phyloP scores from a whole-genome alignment of 2,329 filamentous ascomycete species.

The Pseudovirgaria hyperparasitica region DNA sequence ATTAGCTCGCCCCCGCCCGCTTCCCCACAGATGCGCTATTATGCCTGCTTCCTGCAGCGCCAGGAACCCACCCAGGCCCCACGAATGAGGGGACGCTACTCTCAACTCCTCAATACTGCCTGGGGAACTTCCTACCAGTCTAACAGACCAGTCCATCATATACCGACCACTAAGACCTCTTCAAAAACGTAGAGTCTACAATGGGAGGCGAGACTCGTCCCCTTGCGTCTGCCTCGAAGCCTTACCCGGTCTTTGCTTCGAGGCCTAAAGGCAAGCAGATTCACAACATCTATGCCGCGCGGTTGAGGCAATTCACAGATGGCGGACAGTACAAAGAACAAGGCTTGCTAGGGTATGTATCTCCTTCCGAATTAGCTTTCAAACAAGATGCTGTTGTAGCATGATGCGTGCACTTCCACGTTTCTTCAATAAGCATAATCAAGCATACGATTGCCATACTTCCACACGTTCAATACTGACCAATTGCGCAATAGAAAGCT shows the following conservation, averaged over 20 bases:
- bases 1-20: no score
- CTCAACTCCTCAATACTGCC: no score
- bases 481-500: constrained; percentile 44
- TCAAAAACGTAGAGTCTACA: constrained; percentile 4
- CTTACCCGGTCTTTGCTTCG: constrained; percentile 21
- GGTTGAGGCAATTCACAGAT: constrained; percentile 69
- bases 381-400: not conserved
- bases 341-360: constrained; percentile 56
- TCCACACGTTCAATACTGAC: constrained; percentile 5
- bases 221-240: constrained; percentile 13
- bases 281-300: constrained; percentile 69
- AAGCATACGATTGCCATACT: not conserved
- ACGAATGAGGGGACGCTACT: no score
- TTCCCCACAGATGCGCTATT: no score
- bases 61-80: no score
- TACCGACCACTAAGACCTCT: no score
- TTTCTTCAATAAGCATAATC: not conserved
- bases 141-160: no score
- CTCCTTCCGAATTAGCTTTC: constrained; percentile 1
- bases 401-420: not conserved
- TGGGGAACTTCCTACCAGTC: no score
- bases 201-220: constrained; percentile 25
- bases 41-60: no score
- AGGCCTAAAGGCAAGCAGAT: constrained; percentile 41
- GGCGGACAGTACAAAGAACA: constrained; percentile 57